These are phyloP conservation scores for Termitomyces sp. DNA, from an alignment of 768 basidiomycete genomes.

Conservation along the genomic window DNA sequence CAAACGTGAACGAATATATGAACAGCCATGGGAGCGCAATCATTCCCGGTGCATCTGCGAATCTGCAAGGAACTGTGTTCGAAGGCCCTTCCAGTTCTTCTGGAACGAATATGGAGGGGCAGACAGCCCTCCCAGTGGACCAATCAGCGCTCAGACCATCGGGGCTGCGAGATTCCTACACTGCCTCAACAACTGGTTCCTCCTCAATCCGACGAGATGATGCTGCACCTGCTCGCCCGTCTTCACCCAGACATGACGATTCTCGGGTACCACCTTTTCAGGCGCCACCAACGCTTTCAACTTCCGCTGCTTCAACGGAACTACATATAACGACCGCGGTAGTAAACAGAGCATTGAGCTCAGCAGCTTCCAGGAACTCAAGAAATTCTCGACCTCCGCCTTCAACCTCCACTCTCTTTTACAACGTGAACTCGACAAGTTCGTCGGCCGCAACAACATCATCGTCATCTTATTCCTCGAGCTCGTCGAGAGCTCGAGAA, in stretches of 20 bases:
- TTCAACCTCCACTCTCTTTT: background rate
- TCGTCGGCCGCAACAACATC: background rate
- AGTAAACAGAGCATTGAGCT: background rate
- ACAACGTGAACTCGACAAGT: background rate
- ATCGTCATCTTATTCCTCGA: too few species aligned
- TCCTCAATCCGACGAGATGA: background rate
- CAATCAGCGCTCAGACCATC: background rate
- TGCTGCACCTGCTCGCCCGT: background rate
- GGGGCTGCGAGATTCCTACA: background rate
- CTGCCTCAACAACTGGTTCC: background rate
- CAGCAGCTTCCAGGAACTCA: background rate
- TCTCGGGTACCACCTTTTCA: background rate
- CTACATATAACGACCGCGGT: background rate
- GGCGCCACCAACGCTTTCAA: background rate
- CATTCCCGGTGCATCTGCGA: slow-evolving; percentile 25
- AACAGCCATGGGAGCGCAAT: slow-evolving; percentile 20
- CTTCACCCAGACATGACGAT: background rate
- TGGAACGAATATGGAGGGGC: background rate
- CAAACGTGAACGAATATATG: background rate
- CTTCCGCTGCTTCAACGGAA: background rate
- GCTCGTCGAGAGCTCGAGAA: slow-evolving; percentile 1
- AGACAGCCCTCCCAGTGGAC: slow-evolving; percentile 6
- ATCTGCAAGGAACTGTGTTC: slow-evolving; percentile 16
- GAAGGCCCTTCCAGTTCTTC: background rate
- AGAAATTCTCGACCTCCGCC: background rate